Evolutionary conservation across 2,329 filamentous ascomycete species (phyloP).

Genomic region (Monilinia fructicola): DNA sequence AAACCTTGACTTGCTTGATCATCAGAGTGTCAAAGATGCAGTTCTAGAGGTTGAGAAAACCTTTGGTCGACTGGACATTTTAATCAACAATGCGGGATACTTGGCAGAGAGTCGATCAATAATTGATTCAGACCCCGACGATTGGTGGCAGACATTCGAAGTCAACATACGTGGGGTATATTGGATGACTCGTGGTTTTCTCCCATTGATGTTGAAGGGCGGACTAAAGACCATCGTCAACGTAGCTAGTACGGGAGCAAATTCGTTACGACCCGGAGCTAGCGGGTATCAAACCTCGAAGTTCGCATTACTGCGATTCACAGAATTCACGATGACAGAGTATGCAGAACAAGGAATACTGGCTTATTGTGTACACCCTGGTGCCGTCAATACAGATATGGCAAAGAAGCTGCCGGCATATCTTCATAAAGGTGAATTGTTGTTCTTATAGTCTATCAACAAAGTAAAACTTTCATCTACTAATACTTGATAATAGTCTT

Average conservation of each 20-base stretch:
- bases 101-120: conserved; percentile 23
- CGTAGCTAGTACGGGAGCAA: conserved; percentile 47
- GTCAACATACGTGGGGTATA: conserved; percentile 32
- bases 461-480: not conserved
- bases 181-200: conserved; percentile 26
- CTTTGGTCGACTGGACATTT: conserved; percentile 33
- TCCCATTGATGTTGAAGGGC: conserved; percentile 35
- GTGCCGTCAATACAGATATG: conserved; percentile 44
- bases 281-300: conserved; percentile 51
- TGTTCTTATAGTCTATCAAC: not conserved
- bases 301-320: conserved; percentile 50
- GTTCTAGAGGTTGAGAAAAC: conserved; percentile 26
- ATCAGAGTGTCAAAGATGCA: conserved; percentile 25
- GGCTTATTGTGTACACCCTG: conserved; percentile 46
- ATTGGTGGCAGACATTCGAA: conserved; percentile 33
- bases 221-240: conserved; percentile 49
- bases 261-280: conserved; percentile 41
- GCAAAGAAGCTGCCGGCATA: conserved; percentile 38
- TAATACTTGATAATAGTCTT: conserved; percentile 31
- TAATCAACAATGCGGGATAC: conserved; percentile 36
- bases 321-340: conserved; percentile 50
- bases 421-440: conserved; percentile 33
- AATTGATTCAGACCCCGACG: conserved; percentile 25
- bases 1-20: conserved; percentile 29
- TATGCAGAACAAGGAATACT: conserved; percentile 47